These are phyloP conservation scores for Murraya koenigii DNA, from an alignment of 345 rosid genomes.

Conservation along the genomic window DNA sequence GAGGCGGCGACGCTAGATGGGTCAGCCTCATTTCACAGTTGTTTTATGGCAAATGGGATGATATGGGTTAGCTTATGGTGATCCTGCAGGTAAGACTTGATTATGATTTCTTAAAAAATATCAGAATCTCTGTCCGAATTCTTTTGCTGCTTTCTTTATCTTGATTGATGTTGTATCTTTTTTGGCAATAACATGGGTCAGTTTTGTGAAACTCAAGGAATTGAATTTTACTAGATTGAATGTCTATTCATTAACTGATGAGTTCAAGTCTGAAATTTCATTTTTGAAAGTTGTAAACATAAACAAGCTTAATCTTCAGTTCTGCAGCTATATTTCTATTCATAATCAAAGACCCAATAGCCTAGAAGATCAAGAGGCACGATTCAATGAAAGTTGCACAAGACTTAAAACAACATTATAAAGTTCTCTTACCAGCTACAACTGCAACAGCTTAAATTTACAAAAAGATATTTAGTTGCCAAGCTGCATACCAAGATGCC, in stretches of 20 bases:
- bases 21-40: neutral
- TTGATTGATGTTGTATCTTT: neutral
- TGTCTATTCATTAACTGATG: neutral
- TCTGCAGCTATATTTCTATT: too few species aligned
- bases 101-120: neutral
- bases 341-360: neutral
- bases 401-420: neutral
- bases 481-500: neutral
- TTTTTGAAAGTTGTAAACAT: neutral
- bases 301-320: neutral
- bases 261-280: too few species aligned
- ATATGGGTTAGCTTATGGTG: neutral
- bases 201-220: neutral
- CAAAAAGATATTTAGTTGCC: neutral
- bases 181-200: neutral
- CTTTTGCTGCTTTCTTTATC: neutral
- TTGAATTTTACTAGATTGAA: too few species aligned
- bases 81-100: neutral
- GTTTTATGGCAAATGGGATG: too few species aligned
- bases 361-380: neutral
- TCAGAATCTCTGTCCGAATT: neutral
- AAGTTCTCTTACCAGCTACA: constrained; percentile 6
- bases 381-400: neutral
- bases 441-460: constrained; percentile 12
- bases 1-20: constrained; percentile 33